These are phyloP conservation scores for Naganishia sp. DNA, from an alignment of 1,284 basidiomycete species.

Conservation along the genomic window DNA sequence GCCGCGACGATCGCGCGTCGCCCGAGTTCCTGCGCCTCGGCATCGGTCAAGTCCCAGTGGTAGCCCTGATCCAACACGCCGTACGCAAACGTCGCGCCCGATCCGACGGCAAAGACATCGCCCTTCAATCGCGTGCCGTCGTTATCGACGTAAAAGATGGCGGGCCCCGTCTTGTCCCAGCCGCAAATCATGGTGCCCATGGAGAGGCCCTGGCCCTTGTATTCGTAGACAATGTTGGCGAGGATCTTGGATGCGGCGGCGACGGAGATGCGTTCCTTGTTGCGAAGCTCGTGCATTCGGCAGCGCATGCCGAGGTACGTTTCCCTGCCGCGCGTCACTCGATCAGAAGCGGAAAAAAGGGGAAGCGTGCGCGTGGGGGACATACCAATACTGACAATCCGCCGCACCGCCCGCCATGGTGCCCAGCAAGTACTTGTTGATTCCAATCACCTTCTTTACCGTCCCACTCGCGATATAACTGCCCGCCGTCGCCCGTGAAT, in stretches of 20 bases:
- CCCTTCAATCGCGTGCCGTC: conserved; percentile 95
- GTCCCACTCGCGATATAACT: conserved; percentile 94
- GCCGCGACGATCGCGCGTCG: conserved; percentile 95
- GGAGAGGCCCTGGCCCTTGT: conserved; percentile 98
- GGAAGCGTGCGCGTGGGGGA: not conserved
- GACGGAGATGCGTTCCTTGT: conserved; percentile 96
- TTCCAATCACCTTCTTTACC: conserved; percentile 99
- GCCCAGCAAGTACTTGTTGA: conserved; percentile 96
- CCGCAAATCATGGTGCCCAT: conserved; percentile 99
- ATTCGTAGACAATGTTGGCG: conserved; percentile 94
- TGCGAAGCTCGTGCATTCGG: conserved; percentile 92
- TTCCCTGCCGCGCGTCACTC: conserved; percentile 62
- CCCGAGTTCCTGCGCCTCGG: conserved; percentile 93
- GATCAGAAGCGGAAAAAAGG: not conserved
- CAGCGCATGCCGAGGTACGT: conserved; percentile 99
- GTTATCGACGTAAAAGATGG: conserved; percentile 97
- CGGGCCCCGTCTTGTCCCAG: conserved; percentile 99
- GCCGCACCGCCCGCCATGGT: conserved; percentile 99
- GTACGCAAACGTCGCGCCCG: conserved; percentile 97
- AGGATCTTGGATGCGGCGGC: conserved; percentile 98
- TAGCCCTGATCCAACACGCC: conserved; percentile 98
- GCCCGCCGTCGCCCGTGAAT: conserved; percentile 95
- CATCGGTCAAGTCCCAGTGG: conserved; percentile 88
- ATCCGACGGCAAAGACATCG: conserved; percentile 96
- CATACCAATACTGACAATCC: conserved; percentile 56